Evolutionary conservation across 2,329 filamentous ascomycete genomes (phyloP).

Genomic region (Helotiales sp.): DNA sequence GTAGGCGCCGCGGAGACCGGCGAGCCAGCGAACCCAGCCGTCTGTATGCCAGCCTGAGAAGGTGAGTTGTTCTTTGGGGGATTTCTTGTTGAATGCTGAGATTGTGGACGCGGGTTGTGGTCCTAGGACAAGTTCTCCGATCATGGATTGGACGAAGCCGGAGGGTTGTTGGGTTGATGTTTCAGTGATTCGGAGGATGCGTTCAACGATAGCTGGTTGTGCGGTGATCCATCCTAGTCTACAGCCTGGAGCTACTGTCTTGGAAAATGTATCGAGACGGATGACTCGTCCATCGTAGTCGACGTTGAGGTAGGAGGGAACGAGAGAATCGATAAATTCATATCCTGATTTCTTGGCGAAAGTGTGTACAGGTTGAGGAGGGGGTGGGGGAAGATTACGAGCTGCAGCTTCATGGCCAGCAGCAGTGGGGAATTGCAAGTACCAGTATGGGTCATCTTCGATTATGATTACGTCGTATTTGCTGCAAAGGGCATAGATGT

Average conservation of each 20-base stretch:
- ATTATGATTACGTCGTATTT: slow-evolving; percentile 87
- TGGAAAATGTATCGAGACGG: slow-evolving; percentile 90
- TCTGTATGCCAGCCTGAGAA: slow-evolving; percentile 71
- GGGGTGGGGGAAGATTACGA: slow-evolving; percentile 36
- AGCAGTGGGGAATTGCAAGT: slow-evolving; percentile 82
- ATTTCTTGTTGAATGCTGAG: slow-evolving; percentile 42
- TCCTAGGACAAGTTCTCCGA: slow-evolving; percentile 76
- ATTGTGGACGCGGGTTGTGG: slow-evolving; percentile 58
- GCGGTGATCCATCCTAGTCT: slow-evolving; percentile 89
- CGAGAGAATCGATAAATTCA: slow-evolving; percentile 77
- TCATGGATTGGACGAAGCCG: slow-evolving; percentile 83
- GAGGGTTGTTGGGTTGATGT: slow-evolving; percentile 79
- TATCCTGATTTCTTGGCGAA: slow-evolving; percentile 60
- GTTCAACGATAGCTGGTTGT: slow-evolving; percentile 75
- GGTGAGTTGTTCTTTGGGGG: slow-evolving; percentile 36
- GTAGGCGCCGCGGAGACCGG: slow-evolving; percentile 79
- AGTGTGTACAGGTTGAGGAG: slow-evolving; percentile 24
- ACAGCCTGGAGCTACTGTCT: slow-evolving; percentile 87
- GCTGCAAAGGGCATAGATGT: slow-evolving; percentile 78
- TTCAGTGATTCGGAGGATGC: slow-evolving; percentile 73
- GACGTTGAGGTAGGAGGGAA: slow-evolving; percentile 77
- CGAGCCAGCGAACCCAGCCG: slow-evolving; percentile 91
- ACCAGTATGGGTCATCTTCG: slow-evolving; percentile 97
- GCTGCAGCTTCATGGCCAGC: slow-evolving; percentile 39
- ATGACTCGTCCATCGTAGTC: slow-evolving; percentile 87